These are phyloP conservation scores for Xeromyces bisporus DNA, from an alignment of 495 filamentous ascomycete species.

Conservation along the genomic window DNA sequence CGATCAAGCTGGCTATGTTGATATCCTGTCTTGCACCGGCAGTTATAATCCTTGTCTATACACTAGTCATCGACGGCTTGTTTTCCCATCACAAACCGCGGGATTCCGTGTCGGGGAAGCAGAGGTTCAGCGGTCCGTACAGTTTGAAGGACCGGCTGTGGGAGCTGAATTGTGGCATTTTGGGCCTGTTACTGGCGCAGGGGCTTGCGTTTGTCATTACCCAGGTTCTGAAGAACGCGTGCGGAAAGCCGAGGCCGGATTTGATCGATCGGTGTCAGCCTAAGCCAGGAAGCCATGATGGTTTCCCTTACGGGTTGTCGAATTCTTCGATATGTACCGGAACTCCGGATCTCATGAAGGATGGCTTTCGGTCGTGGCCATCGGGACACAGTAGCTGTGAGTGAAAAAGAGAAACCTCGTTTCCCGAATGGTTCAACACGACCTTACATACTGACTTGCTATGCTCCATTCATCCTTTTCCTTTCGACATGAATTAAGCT, in stretches of 20 bases:
- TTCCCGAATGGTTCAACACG: too few relatives aligned
- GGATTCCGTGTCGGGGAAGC: slow-evolving; percentile 19
- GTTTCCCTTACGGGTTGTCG: slow-evolving; percentile 35
- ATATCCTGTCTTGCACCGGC: slow-evolving; percentile 42
- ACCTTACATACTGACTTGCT: too few relatives aligned
- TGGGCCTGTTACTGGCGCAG: slow-evolving; percentile 54
- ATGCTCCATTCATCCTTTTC: too few relatives aligned
- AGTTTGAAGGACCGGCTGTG: slow-evolving; percentile 51
- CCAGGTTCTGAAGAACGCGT: slow-evolving; percentile 69
- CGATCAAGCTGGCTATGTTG: slow-evolving; percentile 37
- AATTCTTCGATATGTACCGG: slow-evolving; percentile 51
- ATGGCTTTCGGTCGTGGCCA: slow-evolving; percentile 77
- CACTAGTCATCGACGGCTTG: slow-evolving; percentile 54
- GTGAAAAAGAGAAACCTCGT: too few relatives aligned
- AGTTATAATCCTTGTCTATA: slow-evolving; percentile 51
- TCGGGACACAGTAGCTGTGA: slow-evolving; percentile 47
- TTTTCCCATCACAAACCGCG: slow-evolving; percentile 43
- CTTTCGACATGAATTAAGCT: slow-evolving; percentile 17
- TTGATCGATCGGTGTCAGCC: slow-evolving; percentile 55
- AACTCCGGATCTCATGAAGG: slow-evolving; percentile 48
- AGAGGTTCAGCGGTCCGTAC: slow-evolving; percentile 47
- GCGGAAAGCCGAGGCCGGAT: slow-evolving; percentile 74
- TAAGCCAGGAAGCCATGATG: slow-evolving; percentile 17
- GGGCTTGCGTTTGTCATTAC: slow-evolving; percentile 59
- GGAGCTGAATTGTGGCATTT: slow-evolving; percentile 68